Base-by-base conservation (phyloP, 352 stramenopile genomes). In the Globisporangium recalcitrans region DNA sequence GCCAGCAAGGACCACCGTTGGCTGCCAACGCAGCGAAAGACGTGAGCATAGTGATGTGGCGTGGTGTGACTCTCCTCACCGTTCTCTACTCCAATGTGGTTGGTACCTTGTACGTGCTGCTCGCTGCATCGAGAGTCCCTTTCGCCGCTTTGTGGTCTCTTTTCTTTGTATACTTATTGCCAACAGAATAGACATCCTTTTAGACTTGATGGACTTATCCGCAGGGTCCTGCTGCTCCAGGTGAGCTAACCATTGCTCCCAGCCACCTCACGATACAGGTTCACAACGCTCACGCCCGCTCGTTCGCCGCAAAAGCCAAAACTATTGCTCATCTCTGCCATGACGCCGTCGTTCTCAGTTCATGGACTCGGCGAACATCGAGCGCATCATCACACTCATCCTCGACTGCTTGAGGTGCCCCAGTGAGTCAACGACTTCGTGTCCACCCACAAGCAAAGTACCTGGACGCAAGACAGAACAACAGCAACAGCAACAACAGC, bases 1-100 rank as follows among this genome's bases (percentile, higher is more conserved):
- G 90, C 91, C 48, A 93, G 85, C 70, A 97, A 97, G 60, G 91
- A 97, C 66, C 87, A 96, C 73, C 72, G 88, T 60, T 97, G 90
- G 86, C 60, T 97, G 55, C 91, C 91, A 4, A 93, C 84, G 32
- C 77, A 90, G 64, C 82, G 85, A 65, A 95, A 92, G 73, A 61
- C 68, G 10, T 75, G 44, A 68, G 34, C 14, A 4, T 46, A 4
- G 22, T 11, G 29, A 19, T 27, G 22, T 16, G 19, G 21, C 48
- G 26, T 31, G 26, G 13, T 2, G 6, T n/a, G 36, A 9, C 36
- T 44, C 14, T 8, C 38, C 1, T 22, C 36, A 9, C n/a, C 36
- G 0, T 44, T n/a, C 16, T 31, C 38, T 4, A 22, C 38, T 46
- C 11, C 16, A 22, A 8, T 1, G 21, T 36, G 26, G 48, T 38